Conservation (phyloP, 2,329 filamentous ascomycete species). For the Nemania sp. region DNA sequence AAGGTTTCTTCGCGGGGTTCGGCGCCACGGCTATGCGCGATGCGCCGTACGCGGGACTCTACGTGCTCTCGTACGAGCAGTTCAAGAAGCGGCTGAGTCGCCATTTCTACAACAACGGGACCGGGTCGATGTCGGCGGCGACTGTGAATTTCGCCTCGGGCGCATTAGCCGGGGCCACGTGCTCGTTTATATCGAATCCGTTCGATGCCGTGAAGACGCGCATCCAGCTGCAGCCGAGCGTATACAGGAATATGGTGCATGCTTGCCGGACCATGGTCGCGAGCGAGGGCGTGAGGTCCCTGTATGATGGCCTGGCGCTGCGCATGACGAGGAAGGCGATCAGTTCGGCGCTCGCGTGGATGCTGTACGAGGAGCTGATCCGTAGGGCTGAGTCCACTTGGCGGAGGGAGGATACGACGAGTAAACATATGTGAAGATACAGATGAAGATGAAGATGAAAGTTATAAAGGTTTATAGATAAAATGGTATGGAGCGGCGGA, state of each 20-base stretch:
- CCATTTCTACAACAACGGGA: conserved; percentile 38
- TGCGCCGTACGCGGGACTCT: conserved; percentile 94
- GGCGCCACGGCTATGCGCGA: conserved; percentile 92
- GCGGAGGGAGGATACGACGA: conserved; percentile 31
- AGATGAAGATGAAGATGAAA: too few relatives aligned
- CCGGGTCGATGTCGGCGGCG: conserved; percentile 55
- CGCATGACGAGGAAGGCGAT: conserved; percentile 89
- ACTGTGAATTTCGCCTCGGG: conserved; percentile 86
- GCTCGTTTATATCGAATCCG: conserved; percentile 89
- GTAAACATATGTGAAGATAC: too few relatives aligned
- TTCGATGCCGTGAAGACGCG: conserved; percentile 97
- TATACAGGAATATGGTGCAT: conserved; percentile 81
- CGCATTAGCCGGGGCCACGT: conserved; percentile 76
- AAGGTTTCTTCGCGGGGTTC: conserved; percentile 91
- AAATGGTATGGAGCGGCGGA: conserved; percentile 10
- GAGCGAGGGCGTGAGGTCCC: conserved; percentile 77
- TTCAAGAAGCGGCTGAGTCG: conserved; percentile 66
- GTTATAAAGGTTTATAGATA: too few relatives aligned
- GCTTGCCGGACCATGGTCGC: conserved; percentile 76
- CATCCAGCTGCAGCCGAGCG: conserved; percentile 82
- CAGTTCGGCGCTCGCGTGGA: conserved; percentile 96
- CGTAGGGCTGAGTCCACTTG: conserved; percentile 60
- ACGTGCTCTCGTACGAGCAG: conserved; percentile 92
- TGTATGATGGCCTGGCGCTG: conserved; percentile 84
- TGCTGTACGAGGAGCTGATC: conserved; percentile 91